Percentiles rank a stretch among this genome's conserved stretches.
Evolutionary conservation across 1,284 basidiomycete genomes (phyloP).

Genomic region (Rhodotorula sp.): DNA sequence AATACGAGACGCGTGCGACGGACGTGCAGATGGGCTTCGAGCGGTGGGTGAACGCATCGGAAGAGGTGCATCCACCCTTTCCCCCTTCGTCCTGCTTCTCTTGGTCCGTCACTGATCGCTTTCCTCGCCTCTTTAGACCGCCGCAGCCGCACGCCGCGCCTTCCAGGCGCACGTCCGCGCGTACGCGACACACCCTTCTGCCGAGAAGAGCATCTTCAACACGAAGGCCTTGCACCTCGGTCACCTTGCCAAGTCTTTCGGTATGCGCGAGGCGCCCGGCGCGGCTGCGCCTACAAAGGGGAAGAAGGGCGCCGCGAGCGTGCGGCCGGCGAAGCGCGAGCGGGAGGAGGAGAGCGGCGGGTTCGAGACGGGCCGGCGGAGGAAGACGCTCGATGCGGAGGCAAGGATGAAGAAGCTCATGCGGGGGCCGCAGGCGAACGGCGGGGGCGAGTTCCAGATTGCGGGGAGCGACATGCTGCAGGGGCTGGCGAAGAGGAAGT

Average conservation of each 20-base stretch:
- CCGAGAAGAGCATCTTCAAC: constrained; percentile 95
- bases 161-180: constrained; percentile 92
- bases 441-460: constrained; percentile 37
- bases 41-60: constrained; percentile 79
- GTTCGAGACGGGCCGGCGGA: constrained; percentile 35
- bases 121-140: constrained; percentile 60
- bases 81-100: neutral
- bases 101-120: no score
- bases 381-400: constrained; percentile 24
- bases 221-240: constrained; percentile 90
- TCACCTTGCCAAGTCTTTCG: constrained; percentile 95
- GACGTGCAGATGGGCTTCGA: constrained; percentile 95
- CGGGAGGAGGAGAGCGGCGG: constrained; percentile 20
- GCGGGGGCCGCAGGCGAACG: constrained; percentile 31
- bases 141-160: constrained; percentile 75
- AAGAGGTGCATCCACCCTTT: constrained; percentile 62
- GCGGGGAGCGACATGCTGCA: constrained; percentile 25
- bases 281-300: neutral
- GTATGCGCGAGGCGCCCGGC: constrained; percentile 85
- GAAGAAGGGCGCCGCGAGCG: neutral
- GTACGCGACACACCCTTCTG: constrained; percentile 93
- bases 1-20: constrained; percentile 88
- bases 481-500: constrained; percentile 12
- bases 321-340: constrained; percentile 42
- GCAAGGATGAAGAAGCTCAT: constrained; percentile 37